Evolutionary conservation across 2,329 filamentous ascomycete species (phyloP).

Genomic region (Xylariaceae sp.): DNA sequence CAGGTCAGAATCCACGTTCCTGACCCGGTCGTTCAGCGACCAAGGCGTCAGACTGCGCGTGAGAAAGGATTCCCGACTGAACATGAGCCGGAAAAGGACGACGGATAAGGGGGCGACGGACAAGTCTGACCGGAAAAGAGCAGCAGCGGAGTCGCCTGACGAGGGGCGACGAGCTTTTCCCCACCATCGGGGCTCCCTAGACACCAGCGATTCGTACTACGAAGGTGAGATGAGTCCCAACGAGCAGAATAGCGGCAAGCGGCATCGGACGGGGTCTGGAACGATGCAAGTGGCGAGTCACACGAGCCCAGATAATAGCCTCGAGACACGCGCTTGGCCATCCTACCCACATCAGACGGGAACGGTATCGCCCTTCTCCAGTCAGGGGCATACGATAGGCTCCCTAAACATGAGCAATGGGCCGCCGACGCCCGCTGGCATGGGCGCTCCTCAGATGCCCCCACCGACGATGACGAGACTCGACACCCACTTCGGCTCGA

Average conservation of each 20-base stretch:
- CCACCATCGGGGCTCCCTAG: constrained; percentile 23
- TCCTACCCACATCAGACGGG: constrained; percentile 22
- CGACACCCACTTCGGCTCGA: constrained; percentile 25
- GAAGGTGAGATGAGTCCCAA: constrained; percentile 24
- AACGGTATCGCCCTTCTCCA: constrained; percentile 18
- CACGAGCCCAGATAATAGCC: constrained; percentile 22
- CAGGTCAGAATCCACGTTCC: constrained; percentile 62
- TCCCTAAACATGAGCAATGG: constrained; percentile 25
- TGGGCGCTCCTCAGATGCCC: constrained; percentile 26
- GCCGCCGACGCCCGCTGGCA: constrained; percentile 22
- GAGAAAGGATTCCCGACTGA: constrained; percentile 70
- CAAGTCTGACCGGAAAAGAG: constrained; percentile 19
- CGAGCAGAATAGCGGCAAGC: constrained; percentile 24
- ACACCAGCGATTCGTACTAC: constrained; percentile 22
- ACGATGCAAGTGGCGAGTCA: constrained; percentile 19
- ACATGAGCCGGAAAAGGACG: constrained; percentile 41
- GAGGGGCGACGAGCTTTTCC: constrained; percentile 15
- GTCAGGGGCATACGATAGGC: constrained; percentile 18
- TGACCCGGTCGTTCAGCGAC: constrained; percentile 79
- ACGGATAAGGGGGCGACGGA: constrained; percentile 29
- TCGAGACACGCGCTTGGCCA: constrained; percentile 24
- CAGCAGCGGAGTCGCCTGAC: constrained; percentile 12
- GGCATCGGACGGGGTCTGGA: constrained; percentile 23
- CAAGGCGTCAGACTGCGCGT: constrained; percentile 79
- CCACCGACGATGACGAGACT: constrained; percentile 26